A percentile compares a stretch with the other conserved stretches of the same genome.
These are phyloP conservation scores for Talaromyces proteolyticus DNA, from an alignment of 495 filamentous ascomycete species.

Conservation along the genomic window DNA sequence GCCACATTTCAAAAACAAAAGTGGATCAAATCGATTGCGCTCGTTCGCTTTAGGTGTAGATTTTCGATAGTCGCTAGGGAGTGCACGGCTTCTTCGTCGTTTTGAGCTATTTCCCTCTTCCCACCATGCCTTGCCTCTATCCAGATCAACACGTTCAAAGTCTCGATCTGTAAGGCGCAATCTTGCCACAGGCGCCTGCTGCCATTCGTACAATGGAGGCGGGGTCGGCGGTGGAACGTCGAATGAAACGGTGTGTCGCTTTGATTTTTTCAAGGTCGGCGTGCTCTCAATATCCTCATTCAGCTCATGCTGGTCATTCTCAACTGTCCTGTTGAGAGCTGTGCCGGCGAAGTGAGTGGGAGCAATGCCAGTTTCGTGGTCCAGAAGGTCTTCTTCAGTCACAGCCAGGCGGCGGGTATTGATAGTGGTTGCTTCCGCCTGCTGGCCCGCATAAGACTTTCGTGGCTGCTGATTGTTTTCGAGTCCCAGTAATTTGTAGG, in stretches of 20 bases:
- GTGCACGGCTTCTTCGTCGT: conserved; percentile 35
- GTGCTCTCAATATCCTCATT: conserved; percentile 15
- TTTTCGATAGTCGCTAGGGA: conserved; percentile 34
- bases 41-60: conserved; percentile 31
- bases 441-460: not conserved
- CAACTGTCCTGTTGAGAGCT: not conserved
- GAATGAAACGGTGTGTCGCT: conserved; percentile 39
- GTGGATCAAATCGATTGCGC: conserved; percentile 71
- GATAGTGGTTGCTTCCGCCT: not conserved
- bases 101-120: conserved; percentile 26
- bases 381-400: not conserved
- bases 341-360: conserved; percentile 6
- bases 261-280: conserved; percentile 25
- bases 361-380: not conserved
- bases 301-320: not conserved
- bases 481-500: not conserved
- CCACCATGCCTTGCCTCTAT: conserved; percentile 42
- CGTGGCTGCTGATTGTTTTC: not conserved
- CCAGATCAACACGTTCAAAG: conserved; percentile 33
- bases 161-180: conserved; percentile 33
- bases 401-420: not conserved
- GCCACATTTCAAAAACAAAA: conserved; percentile 81
- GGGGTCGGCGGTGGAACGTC: conserved; percentile 42
- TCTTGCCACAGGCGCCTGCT: conserved; percentile 26
- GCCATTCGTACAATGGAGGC: conserved; percentile 41